These are phyloP conservation scores for Aquilaria agallochum DNA, from an alignment of 441 rosid species.

Conservation along the genomic window DNA sequence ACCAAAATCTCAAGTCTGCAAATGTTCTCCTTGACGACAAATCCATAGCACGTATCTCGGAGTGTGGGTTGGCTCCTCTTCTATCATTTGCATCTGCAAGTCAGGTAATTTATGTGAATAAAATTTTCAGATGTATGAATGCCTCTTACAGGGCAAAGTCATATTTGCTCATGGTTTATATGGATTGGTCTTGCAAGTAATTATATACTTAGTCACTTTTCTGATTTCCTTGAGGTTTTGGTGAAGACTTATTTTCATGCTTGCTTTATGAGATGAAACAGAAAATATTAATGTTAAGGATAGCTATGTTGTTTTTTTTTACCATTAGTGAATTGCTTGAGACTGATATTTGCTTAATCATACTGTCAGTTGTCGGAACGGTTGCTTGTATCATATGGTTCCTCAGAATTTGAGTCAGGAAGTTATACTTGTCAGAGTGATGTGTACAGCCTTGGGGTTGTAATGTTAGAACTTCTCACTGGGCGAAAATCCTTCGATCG, in stretches of 20 bases:
- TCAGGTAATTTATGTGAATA: conserved; percentile 37
- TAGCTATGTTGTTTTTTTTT: background rate
- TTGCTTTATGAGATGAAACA: background rate
- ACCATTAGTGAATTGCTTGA: background rate
- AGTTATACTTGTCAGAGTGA: conserved; percentile 82
- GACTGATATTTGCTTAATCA: conserved; percentile 13
- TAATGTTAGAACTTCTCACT: conserved; percentile 86
- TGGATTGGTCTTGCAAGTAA: too few species aligned
- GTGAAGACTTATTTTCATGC: background rate
- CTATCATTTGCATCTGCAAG: conserved; percentile 44
- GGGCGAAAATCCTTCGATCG: conserved; percentile 76
- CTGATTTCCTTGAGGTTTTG: too few species aligned
- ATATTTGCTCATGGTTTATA: too few species aligned
- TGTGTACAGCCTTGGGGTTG: conserved; percentile 88
- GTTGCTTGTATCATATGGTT: conserved; percentile 23
- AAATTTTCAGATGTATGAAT: conserved; percentile 8
- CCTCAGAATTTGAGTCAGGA: conserved; percentile 75
- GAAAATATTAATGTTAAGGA: background rate
- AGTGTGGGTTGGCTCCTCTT: conserved; percentile 70
- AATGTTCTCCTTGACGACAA: conserved; percentile 75
- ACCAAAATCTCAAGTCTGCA: conserved; percentile 70
- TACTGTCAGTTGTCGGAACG: conserved; percentile 24
- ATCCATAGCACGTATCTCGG: conserved; percentile 60
- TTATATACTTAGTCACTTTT: too few species aligned
- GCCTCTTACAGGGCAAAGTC: background rate